Conservation (phyloP, 345 rosid species). For the Nephelium lappaceum region DNA sequence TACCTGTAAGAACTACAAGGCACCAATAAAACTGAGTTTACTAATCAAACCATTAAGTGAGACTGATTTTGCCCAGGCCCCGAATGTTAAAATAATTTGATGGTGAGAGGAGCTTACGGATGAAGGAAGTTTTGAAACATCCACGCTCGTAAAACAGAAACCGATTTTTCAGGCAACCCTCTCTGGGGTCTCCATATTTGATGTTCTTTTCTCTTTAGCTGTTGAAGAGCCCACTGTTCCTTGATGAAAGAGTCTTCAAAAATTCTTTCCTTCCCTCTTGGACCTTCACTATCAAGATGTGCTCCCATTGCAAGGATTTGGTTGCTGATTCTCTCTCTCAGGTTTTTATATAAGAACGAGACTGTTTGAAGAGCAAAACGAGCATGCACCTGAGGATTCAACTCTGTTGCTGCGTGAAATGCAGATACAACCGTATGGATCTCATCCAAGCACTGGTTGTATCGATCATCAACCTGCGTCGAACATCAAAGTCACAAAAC, state of each 20-base stretch:
- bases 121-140: conserved; percentile 99
- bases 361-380: conserved; percentile 79
- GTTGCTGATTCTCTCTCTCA: conserved; percentile 85
- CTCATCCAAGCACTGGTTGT: conserved; percentile 85
- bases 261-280: conserved; percentile 45
- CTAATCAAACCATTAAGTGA: background rate
- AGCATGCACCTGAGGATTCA: conserved; percentile 79
- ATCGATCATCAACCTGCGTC: conserved; percentile 79
- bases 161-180: conserved; percentile 91
- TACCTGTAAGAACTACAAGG: background rate
- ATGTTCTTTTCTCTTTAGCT: conserved; percentile 72
- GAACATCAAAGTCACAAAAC: conserved; percentile 5
- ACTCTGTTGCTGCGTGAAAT: conserved; percentile 89
- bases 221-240: conserved; percentile 81
- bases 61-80: background rate
- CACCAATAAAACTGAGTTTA: background rate
- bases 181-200: conserved; percentile 94
- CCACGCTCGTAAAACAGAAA: conserved; percentile 87
- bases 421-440: conserved; percentile 92
- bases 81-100: background rate
- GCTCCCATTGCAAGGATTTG: conserved; percentile 76
- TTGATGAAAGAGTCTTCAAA: conserved; percentile 53
- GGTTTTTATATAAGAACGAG: conserved; percentile 66
- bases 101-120: conserved; percentile 58
- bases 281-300: conserved; percentile 23